Conservation (phyloP, 257 asterid species). For the Primulina huaijiensis region DNA sequence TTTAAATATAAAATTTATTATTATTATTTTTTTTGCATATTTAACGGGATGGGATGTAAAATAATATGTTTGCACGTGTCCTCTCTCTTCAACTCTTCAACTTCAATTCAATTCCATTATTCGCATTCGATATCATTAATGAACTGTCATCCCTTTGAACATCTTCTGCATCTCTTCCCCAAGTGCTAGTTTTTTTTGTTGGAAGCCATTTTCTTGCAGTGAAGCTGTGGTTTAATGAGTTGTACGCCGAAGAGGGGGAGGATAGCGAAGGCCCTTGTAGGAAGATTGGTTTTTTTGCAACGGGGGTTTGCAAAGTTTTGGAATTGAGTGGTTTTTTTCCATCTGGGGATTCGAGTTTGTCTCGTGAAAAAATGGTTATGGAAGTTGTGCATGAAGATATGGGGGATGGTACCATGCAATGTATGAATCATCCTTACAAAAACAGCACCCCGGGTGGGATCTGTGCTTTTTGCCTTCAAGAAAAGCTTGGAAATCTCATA, state of each 20-base stretch:
- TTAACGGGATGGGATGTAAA: not conserved
- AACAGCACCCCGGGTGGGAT: slow-evolving; percentile 91
- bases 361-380: slow-evolving; percentile 59
- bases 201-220: not conserved
- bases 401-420: slow-evolving; percentile 78
- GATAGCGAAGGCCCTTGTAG: slow-evolving; percentile 22
- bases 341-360: slow-evolving; percentile 14
- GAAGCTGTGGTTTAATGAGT: not conserved
- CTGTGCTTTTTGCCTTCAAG: slow-evolving; percentile 95
- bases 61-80: not conserved
- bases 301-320: not conserved
- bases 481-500: slow-evolving; percentile 91
- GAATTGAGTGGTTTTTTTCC: not conserved
- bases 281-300: slow-evolving; percentile 13
- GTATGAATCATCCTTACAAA: slow-evolving; percentile 76
- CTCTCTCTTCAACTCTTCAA: not conserved
- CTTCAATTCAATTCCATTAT: not conserved
- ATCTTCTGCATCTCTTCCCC: not conserved
- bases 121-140: not conserved
- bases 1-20: too few species aligned
- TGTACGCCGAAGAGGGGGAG: not conserved
- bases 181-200: not conserved
- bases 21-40: too few species aligned
- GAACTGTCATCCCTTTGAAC: not conserved
- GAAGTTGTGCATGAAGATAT: slow-evolving; percentile 93